phyloP scores from a whole-genome alignment of 768 basidiomycete species.

The Leccinellum rugosiceps region DNA sequence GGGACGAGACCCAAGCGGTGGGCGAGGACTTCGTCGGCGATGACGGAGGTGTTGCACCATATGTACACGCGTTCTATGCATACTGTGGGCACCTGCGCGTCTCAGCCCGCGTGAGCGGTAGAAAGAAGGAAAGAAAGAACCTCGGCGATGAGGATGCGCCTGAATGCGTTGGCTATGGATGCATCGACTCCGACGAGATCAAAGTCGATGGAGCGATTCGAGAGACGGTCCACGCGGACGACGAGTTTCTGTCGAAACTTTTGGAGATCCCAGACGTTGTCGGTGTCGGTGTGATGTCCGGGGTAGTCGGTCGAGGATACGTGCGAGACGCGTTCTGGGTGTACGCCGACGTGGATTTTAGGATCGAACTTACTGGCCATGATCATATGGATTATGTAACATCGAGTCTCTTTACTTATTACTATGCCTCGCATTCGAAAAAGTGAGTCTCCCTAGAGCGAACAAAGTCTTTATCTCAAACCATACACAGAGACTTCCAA shows the following conservation, averaged over 20 bases:
- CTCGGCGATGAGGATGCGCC: constrained; percentile 92
- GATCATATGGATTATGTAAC: constrained; percentile 18
- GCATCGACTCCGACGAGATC: constrained; percentile 96
- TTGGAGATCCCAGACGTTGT: constrained; percentile 77
- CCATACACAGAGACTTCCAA: constrained; percentile 74
- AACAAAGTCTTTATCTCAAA: neutral
- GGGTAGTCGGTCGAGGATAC: constrained; percentile 91
- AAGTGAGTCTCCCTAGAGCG: constrained; percentile 38
- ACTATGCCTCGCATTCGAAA: constrained; percentile 70
- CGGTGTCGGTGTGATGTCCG: constrained; percentile 81
- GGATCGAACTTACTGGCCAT: constrained; percentile 34
- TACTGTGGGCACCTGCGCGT: constrained; percentile 77
- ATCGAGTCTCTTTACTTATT: neutral
- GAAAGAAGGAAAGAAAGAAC: constrained; percentile 25
- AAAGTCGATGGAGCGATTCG: constrained; percentile 84
- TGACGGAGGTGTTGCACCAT: constrained; percentile 92
- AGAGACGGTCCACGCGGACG: constrained; percentile 75
- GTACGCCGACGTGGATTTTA: constrained; percentile 60
- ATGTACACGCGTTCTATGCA: constrained; percentile 89
- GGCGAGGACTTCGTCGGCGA: constrained; percentile 90
- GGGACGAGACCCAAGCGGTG: constrained; percentile 93
- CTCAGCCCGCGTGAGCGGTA: constrained; percentile 1
- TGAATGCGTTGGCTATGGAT: constrained; percentile 91
- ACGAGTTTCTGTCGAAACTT: constrained; percentile 74
- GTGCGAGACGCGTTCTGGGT: constrained; percentile 69